phyloP scores from a whole-genome alignment of 768 basidiomycete genomes.

The Lactarius hengduanensis region DNA sequence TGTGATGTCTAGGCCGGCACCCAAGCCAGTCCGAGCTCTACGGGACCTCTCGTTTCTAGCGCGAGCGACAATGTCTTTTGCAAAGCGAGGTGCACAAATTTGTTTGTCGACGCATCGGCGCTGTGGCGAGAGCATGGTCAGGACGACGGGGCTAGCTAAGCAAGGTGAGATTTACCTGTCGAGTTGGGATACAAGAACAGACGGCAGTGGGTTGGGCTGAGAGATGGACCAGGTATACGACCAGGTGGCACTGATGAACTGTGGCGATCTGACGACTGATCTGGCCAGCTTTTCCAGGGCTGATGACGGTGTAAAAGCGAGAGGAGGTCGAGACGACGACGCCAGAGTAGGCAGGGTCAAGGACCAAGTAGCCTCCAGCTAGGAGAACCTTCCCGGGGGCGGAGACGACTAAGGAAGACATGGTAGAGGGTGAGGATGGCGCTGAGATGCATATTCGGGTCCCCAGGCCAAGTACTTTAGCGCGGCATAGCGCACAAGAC shows the following conservation, averaged over 20 bases:
- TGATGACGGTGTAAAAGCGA: slow-evolving; percentile 85
- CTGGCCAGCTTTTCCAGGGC: slow-evolving; percentile 39
- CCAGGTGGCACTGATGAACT: slow-evolving; percentile 85
- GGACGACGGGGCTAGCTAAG: neutral
- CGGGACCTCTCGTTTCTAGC: slow-evolving; percentile 52
- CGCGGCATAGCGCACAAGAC: neutral
- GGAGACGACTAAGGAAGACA: slow-evolving; percentile 67
- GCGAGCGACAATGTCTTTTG: slow-evolving; percentile 71
- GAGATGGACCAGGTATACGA: slow-evolving; percentile 54
- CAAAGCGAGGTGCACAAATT: slow-evolving; percentile 91
- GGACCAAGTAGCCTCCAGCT: slow-evolving; percentile 95
- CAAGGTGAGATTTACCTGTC: slow-evolving; percentile 20
- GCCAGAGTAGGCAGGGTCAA: slow-evolving; percentile 83
- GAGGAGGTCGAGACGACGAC: slow-evolving; percentile 90
- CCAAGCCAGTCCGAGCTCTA: slow-evolving; percentile 45
- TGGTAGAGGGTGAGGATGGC: slow-evolving; percentile 12
- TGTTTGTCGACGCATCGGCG: slow-evolving; percentile 55
- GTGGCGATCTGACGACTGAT: slow-evolving; percentile 86
- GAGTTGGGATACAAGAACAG: slow-evolving; percentile 34
- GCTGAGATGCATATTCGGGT: neutral
- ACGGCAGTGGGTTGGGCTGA: slow-evolving; percentile 23
- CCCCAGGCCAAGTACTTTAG: neutral
- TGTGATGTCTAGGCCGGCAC: slow-evolving; percentile 65
- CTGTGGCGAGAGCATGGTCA: slow-evolving; percentile 18
- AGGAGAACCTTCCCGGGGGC: slow-evolving; percentile 94